Evolutionary conservation across 305 asterid genomes (phyloP).

Genomic region (Solanum hybrid): DNA sequence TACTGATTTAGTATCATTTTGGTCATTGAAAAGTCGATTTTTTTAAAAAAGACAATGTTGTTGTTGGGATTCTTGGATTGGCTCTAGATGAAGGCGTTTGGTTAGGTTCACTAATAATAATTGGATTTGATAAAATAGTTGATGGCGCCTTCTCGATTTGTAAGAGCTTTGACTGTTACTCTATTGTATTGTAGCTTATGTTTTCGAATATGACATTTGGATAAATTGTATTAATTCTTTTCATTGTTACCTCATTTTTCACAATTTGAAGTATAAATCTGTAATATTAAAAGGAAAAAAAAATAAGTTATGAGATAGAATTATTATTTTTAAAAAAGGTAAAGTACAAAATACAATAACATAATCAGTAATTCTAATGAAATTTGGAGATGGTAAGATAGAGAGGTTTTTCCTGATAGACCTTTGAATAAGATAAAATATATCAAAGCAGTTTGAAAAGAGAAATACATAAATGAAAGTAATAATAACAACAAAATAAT

Average conservation of each 20-base stretch:
- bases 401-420: too few species aligned
- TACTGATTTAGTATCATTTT: background rate
- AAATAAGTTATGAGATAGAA: background rate
- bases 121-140: background rate
- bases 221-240: background rate
- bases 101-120: background rate
- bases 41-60: background rate
- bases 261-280: background rate
- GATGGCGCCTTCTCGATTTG: background rate
- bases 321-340: background rate
- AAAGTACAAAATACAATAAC: background rate
- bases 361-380: background rate
- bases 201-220: background rate
- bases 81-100: background rate
- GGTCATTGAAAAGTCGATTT: background rate
- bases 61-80: conserved; percentile 2
- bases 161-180: background rate
- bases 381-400: background rate
- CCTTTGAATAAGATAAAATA: background rate
- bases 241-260: background rate
- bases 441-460: background rate
- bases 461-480: background rate
- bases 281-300: background rate
- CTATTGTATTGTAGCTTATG: background rate
- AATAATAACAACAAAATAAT: background rate